A percentile compares a stretch with the other conserved stretches of the same genome.
These are phyloP conservation scores for Teunomyces tritomae DNA, from an alignment of 805 yeast species.

Conservation along the genomic window DNA sequence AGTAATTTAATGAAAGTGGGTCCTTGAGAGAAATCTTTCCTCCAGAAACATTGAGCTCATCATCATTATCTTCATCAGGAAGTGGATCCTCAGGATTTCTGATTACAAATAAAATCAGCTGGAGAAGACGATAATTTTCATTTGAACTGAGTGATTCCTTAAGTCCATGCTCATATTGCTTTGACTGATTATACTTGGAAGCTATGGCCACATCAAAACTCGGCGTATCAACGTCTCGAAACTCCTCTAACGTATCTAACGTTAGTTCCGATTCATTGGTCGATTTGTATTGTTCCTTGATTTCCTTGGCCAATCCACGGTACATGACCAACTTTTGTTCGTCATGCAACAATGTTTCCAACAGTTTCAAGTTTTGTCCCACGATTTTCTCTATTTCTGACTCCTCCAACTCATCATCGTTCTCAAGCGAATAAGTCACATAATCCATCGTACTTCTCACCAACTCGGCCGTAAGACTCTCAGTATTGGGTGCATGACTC, in stretches of 20 bases:
- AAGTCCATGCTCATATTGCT: conserved; percentile 16
- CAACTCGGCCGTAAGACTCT: conserved; percentile 3
- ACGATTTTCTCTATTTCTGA: neutral
- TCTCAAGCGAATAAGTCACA: conserved; percentile 5
- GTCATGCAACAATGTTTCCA: conserved; percentile 7
- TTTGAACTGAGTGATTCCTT: neutral
- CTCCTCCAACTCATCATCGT: conserved; percentile 1
- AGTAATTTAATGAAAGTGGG: conserved; percentile 57
- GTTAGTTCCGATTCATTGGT: conserved; percentile 20
- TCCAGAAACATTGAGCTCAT: conserved; percentile 65
- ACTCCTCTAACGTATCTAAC: conserved; percentile 20
- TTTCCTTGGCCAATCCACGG: conserved; percentile 3
- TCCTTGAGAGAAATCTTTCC: conserved; percentile 68
- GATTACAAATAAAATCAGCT: conserved; percentile 47
- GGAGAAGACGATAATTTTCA: conserved; percentile 26
- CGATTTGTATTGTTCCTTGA: conserved; percentile 20
- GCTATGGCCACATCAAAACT: neutral
- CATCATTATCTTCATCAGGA: conserved; percentile 52
- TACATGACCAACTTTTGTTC: conserved; percentile 6
- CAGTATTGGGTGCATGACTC: conserved; percentile 1
- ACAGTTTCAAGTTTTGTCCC: neutral
- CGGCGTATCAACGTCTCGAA: conserved; percentile 1
- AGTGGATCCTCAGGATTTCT: conserved; percentile 61
- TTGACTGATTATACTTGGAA: conserved; percentile 3
- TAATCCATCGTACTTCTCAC: conserved; percentile 4